phyloP scores from a whole-genome alignment of 257 asterid species.

The Solanum chiquidenum region DNA sequence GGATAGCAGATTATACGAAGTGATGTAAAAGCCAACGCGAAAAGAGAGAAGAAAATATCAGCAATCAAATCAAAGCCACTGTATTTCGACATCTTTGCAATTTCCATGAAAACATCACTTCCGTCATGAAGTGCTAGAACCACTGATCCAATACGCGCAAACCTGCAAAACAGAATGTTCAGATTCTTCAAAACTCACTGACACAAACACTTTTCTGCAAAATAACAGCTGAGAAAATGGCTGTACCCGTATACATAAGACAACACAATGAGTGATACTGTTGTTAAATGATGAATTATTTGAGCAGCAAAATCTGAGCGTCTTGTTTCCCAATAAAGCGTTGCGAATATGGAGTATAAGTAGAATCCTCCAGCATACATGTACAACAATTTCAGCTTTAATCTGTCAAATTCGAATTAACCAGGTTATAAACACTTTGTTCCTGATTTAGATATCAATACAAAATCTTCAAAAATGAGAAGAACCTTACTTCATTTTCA shows the following conservation, averaged over 20 bases:
- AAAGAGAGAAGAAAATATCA: conserved; percentile 12
- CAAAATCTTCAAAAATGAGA: background rate
- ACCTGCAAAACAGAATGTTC: background rate
- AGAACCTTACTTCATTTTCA: conserved; percentile 15
- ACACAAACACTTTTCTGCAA: background rate
- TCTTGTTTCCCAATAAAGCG: conserved; percentile 21
- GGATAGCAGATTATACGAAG: conserved; percentile 18
- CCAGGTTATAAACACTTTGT: background rate
- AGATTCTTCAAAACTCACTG: background rate
- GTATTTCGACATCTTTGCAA: conserved; percentile 25
- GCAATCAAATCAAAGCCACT: conserved; percentile 12
- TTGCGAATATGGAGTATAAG: conserved; percentile 18
- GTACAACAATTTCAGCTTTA: conserved; percentile 19
- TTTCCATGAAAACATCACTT: conserved; percentile 27
- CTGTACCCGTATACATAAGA: conserved; percentile 19
- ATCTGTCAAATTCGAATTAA: background rate
- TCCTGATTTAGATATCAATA: background rate
- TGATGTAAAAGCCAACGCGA: conserved; percentile 10
- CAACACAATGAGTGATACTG: conserved; percentile 7
- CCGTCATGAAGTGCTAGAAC: conserved; percentile 26
- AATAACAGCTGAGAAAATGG: background rate
- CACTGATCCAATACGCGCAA: conserved; percentile 21
- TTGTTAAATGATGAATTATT: conserved; percentile 21
- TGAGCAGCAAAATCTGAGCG: conserved; percentile 17
- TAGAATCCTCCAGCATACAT: conserved; percentile 33